Percentiles rank a stretch among this genome's conserved stretches.
Conservation (phyloP, 73 alveolate genomes). For the Paramecium octaurelia region DNA sequence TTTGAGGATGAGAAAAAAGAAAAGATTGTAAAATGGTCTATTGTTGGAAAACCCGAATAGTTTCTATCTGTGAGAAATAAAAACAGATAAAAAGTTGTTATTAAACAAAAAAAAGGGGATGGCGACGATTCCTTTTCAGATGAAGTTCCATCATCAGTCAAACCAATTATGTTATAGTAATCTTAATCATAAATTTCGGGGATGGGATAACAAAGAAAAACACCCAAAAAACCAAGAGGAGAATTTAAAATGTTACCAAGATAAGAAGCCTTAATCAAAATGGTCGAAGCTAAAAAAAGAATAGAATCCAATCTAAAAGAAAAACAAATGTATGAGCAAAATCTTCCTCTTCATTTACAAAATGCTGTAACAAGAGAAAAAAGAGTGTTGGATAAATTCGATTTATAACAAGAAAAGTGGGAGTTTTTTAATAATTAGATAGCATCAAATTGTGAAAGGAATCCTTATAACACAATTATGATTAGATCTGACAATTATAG, state of each 20-base stretch:
- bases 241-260: not conserved
- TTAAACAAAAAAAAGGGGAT: not conserved
- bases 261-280: not conserved
- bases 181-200: not conserved
- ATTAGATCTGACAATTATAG: slow-evolving; percentile 27
- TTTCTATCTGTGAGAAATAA: not conserved
- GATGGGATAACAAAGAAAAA: not conserved
- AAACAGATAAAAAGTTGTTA: not conserved
- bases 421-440: not conserved
- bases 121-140: not conserved
- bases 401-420: not conserved
- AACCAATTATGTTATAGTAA: not conserved
- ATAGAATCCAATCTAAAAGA: not conserved
- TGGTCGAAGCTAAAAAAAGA: not conserved
- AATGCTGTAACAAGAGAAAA: not conserved
- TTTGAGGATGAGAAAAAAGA: slow-evolving; percentile 10
- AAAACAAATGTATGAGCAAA: not conserved
- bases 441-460: slow-evolving; percentile 7
- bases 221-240: slow-evolving; percentile 21
- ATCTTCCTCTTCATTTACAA: not conserved
- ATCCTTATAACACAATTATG: not conserved
- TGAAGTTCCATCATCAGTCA: not conserved
- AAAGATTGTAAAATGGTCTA: slow-evolving; percentile 26
- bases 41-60: slow-evolving; percentile 8
- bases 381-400: not conserved